Evolutionary conservation across 179 eudicot species (phyloP).

Genomic region (Amaranthus tricolor): DNA sequence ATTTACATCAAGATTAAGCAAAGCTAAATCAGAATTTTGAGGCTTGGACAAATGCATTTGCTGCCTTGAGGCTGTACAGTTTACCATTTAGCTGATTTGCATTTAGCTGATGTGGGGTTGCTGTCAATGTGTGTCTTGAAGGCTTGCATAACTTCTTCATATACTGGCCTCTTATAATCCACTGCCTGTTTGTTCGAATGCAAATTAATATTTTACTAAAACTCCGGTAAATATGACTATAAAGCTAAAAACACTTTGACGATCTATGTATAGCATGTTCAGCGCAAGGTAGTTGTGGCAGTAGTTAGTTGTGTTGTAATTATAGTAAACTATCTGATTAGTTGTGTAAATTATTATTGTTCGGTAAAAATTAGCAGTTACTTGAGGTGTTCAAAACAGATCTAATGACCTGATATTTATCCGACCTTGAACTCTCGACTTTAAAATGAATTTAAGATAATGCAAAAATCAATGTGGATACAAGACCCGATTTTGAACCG

Average conservation of each 20-base stretch:
- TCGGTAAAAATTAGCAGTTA: too few relatives aligned
- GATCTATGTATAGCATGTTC: not conserved
- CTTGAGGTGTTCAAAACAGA: too few relatives aligned
- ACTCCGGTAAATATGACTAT: not conserved
- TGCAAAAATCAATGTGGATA: too few relatives aligned
- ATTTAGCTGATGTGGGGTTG: conserved; percentile 50
- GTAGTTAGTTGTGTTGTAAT: too few relatives aligned
- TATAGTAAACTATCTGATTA: too few relatives aligned
- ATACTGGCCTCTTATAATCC: conserved; percentile 94
- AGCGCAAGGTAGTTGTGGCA: too few relatives aligned
- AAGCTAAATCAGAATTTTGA: not conserved
- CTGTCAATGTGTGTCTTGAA: conserved; percentile 53
- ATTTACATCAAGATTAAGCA: conserved; percentile 21
- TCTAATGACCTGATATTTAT: too few relatives aligned
- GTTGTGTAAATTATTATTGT: too few relatives aligned
- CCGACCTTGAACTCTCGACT: too few relatives aligned
- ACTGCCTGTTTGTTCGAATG: conserved; percentile 61
- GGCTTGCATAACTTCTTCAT: conserved; percentile 71
- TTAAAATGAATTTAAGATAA: too few relatives aligned
- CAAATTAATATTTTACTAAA: not conserved
- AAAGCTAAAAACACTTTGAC: not conserved
- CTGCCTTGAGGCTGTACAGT: conserved; percentile 15
- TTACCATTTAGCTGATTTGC: conserved; percentile 87
- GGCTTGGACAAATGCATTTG: not conserved
- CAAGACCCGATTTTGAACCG: too few relatives aligned